Evolutionary conservation across 441 rosid genomes (phyloP).

Genomic region (Pelargonium cotyledonis): DNA sequence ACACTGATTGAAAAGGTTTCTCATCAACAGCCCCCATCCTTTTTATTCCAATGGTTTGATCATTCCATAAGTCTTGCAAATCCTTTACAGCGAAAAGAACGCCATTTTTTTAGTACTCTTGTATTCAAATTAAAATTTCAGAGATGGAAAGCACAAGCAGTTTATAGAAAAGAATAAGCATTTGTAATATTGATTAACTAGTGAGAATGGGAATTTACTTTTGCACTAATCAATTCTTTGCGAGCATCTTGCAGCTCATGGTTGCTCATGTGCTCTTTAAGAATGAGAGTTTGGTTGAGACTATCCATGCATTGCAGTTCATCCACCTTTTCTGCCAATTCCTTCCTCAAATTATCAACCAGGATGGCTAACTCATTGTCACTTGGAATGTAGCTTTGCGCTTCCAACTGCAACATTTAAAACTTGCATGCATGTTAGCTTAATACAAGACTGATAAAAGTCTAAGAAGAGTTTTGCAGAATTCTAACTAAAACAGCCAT

Average conservation of each 20-base stretch:
- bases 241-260: slow-evolving; percentile 14
- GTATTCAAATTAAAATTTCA: neutral
- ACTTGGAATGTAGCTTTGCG: slow-evolving; percentile 1
- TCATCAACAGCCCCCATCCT: slow-evolving; percentile 13
- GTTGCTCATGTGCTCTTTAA: slow-evolving; percentile 16
- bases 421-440: neutral
- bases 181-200: neutral
- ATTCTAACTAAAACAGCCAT: neutral
- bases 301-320: slow-evolving; percentile 11
- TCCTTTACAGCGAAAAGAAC: neutral
- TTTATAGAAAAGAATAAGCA: neutral
- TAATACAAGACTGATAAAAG: neutral
- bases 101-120: neutral
- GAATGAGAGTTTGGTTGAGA: slow-evolving; percentile 12
- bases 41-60: neutral
- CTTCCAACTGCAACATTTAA: neutral
- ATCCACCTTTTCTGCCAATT: slow-evolving; percentile 14
- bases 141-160: neutral
- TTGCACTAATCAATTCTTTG: neutral
- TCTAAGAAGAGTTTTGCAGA: neutral
- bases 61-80: neutral
- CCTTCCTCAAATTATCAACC: slow-evolving; percentile 8
- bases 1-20: neutral
- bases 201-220: neutral
- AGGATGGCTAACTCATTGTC: neutral